Conservation (phyloP, 2,329 filamentous ascomycete species). For the Trichoderma simmonsii region DNA sequence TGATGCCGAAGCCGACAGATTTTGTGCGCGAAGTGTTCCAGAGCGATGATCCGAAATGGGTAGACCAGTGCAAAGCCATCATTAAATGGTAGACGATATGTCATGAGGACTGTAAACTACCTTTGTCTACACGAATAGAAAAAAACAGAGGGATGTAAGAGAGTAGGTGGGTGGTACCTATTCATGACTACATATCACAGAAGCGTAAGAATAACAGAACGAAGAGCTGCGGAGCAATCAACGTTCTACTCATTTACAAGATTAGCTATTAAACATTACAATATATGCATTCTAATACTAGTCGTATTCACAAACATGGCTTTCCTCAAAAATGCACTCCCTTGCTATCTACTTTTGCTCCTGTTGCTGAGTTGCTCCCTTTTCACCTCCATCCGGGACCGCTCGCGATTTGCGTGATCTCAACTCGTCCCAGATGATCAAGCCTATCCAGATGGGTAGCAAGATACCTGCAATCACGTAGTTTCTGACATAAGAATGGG, state of each 20-base stretch:
- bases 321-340: too few species aligned
- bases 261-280: not conserved
- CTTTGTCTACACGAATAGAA: not conserved
- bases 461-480: not conserved
- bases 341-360: not conserved
- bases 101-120: not conserved
- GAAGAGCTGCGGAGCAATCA: not conserved
- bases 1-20: not conserved
- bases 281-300: not conserved
- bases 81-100: not conserved
- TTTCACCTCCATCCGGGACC: not conserved
- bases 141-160: not conserved
- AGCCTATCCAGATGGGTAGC: not conserved
- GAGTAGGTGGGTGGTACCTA: not conserved
- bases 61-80: not conserved
- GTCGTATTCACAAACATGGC: not conserved
- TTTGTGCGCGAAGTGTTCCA: not conserved
- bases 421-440: not conserved
- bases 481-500: not conserved
- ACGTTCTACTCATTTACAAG: not conserved
- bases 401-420: not conserved
- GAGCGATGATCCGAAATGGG: not conserved
- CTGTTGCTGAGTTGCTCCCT: not conserved
- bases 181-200: not conserved
- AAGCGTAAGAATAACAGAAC: not conserved